phyloP scores from a whole-genome alignment of 192 early-diverging fungal genomes.

The Coemansia sp. region DNA sequence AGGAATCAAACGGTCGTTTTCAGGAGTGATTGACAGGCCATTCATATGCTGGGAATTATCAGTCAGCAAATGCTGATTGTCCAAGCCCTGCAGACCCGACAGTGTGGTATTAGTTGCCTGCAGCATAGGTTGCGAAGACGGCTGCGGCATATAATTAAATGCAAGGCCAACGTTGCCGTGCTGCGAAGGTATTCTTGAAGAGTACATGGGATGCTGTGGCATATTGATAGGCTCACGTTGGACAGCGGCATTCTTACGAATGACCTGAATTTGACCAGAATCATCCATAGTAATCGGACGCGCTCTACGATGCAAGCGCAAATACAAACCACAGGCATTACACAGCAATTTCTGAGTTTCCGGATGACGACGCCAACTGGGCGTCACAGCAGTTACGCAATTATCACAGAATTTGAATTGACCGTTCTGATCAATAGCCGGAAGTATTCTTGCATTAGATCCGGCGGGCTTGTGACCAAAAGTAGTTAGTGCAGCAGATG shows the following conservation, averaged over 20 bases:
- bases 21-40: background rate
- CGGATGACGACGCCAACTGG: constrained; percentile 65
- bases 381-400: constrained; percentile 60
- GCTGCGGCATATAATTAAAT: background rate
- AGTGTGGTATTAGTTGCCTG: background rate
- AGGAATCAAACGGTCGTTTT: background rate
- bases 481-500: background rate
- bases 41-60: background rate
- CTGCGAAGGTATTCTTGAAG: background rate
- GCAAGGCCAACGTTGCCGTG: background rate
- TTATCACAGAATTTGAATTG: constrained; percentile 57
- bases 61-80: background rate
- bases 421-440: constrained; percentile 49
- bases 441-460: constrained; percentile 24
- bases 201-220: background rate
- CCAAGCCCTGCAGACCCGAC: background rate
- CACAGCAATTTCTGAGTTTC: constrained; percentile 63
- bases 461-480: background rate
- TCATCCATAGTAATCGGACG: constrained; percentile 43
- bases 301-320: constrained; percentile 37
- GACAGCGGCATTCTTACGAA: constrained; percentile 48
- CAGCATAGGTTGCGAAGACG: constrained; percentile 3
- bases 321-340: constrained; percentile 63
- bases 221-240: constrained; percentile 48
- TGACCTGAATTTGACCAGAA: constrained; percentile 40